Percentiles rank a stretch among this genome's conserved stretches.
Evolutionary conservation across 495 filamentous ascomycete species (phyloP).

Genomic region (Trichoderma virens): DNA sequence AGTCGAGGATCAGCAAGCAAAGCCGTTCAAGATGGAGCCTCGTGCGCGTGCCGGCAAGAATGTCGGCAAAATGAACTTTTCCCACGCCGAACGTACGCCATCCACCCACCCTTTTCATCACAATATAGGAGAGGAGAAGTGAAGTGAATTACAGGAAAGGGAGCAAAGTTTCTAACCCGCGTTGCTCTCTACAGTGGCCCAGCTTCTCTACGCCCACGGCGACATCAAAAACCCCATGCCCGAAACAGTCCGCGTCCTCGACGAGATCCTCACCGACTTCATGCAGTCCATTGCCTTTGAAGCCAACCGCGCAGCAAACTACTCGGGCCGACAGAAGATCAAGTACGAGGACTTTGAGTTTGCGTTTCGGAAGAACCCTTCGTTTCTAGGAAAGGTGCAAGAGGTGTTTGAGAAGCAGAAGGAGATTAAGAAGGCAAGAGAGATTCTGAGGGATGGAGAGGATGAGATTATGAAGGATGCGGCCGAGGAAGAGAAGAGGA

Average conservation of each 20-base stretch:
- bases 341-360: slow-evolving; percentile 98
- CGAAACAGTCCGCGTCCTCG: slow-evolving; percentile 76
- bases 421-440: slow-evolving; percentile 67
- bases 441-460: slow-evolving; percentile 47
- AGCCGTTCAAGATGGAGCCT: slow-evolving; percentile 51
- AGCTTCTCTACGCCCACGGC: slow-evolving; percentile 81
- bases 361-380: slow-evolving; percentile 72
- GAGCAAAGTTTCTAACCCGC: not conserved
- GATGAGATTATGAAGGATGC: slow-evolving; percentile 33
- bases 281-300: slow-evolving; percentile 84
- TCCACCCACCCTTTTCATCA: not conserved
- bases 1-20: not conserved
- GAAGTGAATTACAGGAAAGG: not conserved
- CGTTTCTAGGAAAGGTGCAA: slow-evolving; percentile 82
- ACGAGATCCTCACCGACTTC: slow-evolving; percentile 91
- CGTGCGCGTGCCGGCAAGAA: slow-evolving; percentile 71
- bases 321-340: slow-evolving; percentile 83
- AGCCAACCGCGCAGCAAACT: slow-evolving; percentile 70
- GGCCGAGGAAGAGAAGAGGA: slow-evolving; percentile 33
- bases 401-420: slow-evolving; percentile 77
- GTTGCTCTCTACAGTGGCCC: slow-evolving; percentile 47
- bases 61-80: slow-evolving; percentile 85
- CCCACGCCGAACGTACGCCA: slow-evolving; percentile 61
- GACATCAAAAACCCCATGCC: slow-evolving; percentile 65
- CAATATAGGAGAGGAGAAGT: too few species aligned